These are phyloP conservation scores for Backusella liffmaniae DNA, from an alignment of 192 early-diverging fungal species.

Conservation along the genomic window DNA sequence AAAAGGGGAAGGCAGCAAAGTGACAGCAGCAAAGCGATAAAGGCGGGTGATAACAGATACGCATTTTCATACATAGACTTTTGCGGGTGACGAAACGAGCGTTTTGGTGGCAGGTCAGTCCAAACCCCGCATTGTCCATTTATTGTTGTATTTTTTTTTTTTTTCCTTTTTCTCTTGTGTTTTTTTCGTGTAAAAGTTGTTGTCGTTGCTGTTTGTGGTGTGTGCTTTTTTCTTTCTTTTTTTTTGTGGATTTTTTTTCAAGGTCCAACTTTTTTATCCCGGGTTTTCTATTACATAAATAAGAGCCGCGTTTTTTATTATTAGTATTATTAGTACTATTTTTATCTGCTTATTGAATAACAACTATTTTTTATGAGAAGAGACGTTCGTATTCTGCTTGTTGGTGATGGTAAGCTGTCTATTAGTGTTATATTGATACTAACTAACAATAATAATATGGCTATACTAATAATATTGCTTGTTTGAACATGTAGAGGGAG, in stretches of 20 bases:
- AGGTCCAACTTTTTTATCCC: neutral
- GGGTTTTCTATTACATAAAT: neutral
- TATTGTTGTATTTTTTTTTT: neutral
- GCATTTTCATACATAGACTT: no score
- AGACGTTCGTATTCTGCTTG: constrained; percentile 90
- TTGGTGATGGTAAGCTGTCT: constrained; percentile 77
- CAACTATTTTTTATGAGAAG: constrained; percentile 56
- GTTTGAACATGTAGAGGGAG: constrained; percentile 58
- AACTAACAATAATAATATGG: neutral
- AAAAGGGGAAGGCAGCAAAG: neutral
- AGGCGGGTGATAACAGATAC: neutral
- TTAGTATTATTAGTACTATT: neutral
- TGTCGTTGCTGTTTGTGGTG: neutral
- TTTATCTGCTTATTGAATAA: neutral
- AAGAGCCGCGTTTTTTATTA: neutral
- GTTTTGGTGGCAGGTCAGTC: neutral
- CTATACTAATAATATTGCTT: neutral
- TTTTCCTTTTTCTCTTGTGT: neutral
- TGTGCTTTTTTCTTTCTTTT: neutral
- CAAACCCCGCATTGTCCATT: neutral
- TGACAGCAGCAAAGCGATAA: neutral
- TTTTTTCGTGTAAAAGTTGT: neutral
- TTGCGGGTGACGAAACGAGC: neutral
- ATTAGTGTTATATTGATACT: neutral
- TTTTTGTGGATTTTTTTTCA: neutral